Evolutionary conservation across 495 filamentous ascomycete genomes (phyloP).

Genomic region (Aspergillus ellipticus): DNA sequence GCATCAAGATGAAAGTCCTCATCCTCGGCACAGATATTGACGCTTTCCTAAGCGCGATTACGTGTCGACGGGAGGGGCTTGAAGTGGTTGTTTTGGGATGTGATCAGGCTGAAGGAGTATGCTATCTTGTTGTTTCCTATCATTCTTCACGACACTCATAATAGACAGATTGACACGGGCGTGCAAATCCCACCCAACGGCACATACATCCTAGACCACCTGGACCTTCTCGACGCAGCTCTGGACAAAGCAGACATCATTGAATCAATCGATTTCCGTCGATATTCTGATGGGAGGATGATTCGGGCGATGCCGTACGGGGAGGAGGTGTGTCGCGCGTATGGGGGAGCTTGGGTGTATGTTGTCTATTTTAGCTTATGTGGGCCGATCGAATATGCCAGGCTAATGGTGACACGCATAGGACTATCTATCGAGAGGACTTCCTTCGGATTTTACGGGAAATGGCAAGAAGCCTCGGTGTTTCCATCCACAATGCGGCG

Average conservation of each 20-base stretch:
- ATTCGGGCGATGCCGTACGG: conserved; percentile 5
- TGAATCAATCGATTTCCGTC: conserved; percentile 1
- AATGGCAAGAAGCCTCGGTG: neutral
- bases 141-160: neutral
- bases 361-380: neutral
- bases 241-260: neutral
- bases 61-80: neutral
- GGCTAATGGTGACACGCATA: neutral
- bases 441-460: neutral
- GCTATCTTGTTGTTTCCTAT: neutral
- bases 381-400: neutral
- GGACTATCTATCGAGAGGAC: neutral
- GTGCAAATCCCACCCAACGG: conserved; percentile 6
- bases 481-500: neutral
- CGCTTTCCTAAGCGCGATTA: neutral
- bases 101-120: neutral
- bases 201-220: neutral
- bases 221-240: neutral
- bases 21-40: conserved; percentile 1
- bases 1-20: conserved; percentile 3
- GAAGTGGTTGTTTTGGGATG: neutral
- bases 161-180: neutral
- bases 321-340: neutral
- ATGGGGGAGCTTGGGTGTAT: conserved; percentile 3
- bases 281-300: neutral